Evolutionary conservation across 768 basidiomycete species (phyloP).

Genomic region (Pleurotus pulmonarius): DNA sequence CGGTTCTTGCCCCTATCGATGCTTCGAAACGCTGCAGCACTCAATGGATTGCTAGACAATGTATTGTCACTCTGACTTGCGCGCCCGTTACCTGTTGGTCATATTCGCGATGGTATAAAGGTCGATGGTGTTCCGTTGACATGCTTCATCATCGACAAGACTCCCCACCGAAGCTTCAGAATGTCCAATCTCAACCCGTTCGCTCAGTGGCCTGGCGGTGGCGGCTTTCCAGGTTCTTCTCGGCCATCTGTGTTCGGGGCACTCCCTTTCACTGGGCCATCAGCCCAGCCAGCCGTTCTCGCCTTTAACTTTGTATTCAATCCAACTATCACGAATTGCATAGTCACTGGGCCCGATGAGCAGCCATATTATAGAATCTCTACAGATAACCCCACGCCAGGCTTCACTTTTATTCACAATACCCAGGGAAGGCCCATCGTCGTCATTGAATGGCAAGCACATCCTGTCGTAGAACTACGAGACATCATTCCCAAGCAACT

Average conservation of each 20-base stretch:
- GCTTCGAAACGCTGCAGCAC: not conserved
- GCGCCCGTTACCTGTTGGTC: too few relatives aligned
- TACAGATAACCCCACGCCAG: constrained; percentile 46
- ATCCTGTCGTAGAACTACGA: constrained; percentile 50
- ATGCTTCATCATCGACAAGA: not conserved
- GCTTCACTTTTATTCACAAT: constrained; percentile 52
- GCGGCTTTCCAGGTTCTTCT: constrained; percentile 19
- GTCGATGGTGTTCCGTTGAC: not conserved
- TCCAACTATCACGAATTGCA: constrained; percentile 52
- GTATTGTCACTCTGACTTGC: too few relatives aligned
- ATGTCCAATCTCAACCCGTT: constrained; percentile 30
- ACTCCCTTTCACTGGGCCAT: constrained; percentile 48
- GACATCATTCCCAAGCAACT: constrained; percentile 44
- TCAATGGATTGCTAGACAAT: too few relatives aligned
- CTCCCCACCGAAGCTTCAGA: not conserved
- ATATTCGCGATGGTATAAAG: not conserved
- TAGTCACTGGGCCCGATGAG: constrained; percentile 45
- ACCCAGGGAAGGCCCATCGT: constrained; percentile 42
- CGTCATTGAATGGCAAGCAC: constrained; percentile 55
- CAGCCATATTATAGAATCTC: constrained; percentile 46
- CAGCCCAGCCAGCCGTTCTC: constrained; percentile 25
- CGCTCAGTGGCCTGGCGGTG: constrained; percentile 16
- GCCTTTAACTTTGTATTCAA: constrained; percentile 49
- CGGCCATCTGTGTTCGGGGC: constrained; percentile 61
- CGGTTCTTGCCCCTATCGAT: not conserved